A percentile compares a stretch with the other conserved stretches of the same genome.
These are phyloP conservation scores for Jacaranda copaia DNA, from an alignment of 257 asterid genomes.

Conservation along the genomic window DNA sequence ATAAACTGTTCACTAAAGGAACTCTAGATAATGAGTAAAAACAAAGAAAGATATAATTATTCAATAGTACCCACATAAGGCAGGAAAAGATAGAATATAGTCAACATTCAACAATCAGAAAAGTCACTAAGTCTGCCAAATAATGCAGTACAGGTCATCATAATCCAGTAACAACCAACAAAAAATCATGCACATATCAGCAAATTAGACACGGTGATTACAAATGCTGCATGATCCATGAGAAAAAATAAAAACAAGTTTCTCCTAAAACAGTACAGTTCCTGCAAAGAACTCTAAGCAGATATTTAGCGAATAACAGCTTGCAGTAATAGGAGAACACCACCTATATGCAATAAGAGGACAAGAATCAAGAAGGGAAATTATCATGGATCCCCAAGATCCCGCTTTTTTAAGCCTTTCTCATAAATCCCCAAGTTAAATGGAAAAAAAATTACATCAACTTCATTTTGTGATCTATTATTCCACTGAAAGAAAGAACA, in stretches of 20 bases:
- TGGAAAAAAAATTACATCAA: background rate
- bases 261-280: background rate
- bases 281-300: slow-evolving; percentile 12
- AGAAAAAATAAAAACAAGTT: slow-evolving; percentile 2
- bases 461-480: background rate
- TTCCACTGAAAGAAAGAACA: background rate
- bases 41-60: background rate
- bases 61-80: slow-evolving; percentile 28
- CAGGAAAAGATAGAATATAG: slow-evolving; percentile 28
- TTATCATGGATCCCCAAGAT: too few relatives aligned
- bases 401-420: slow-evolving; percentile 23
- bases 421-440: background rate
- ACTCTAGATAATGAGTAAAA: slow-evolving; percentile 16
- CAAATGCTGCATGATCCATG: slow-evolving; percentile 15
- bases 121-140: slow-evolving; percentile 6
- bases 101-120: slow-evolving; percentile 19
- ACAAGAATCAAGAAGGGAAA: too few relatives aligned
- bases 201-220: slow-evolving; percentile 9
- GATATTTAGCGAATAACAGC: background rate
- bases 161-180: slow-evolving; percentile 24
- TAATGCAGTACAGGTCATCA: slow-evolving; percentile 21
- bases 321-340: background rate
- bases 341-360: slow-evolving; percentile 1
- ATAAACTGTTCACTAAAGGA: background rate
- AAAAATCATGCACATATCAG: slow-evolving; percentile 18